Evolutionary conservation across 176 grass and related monocot species (phyloP).

Genomic region (Lolium multiflorum): DNA sequence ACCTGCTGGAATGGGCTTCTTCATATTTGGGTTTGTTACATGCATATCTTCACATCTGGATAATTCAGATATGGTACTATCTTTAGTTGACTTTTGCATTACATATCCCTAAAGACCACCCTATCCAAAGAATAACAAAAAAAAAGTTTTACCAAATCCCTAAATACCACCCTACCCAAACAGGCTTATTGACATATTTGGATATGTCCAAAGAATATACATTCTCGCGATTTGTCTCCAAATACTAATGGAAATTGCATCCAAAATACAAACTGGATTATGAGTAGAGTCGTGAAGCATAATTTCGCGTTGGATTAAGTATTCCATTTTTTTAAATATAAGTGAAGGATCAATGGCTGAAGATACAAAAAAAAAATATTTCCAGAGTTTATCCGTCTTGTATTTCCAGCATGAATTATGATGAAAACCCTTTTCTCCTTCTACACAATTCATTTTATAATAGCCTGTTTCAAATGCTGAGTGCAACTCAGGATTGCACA

Average conservation of each 20-base stretch:
- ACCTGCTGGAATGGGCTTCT: background rate
- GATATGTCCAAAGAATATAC: background rate
- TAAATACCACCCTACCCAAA: background rate
- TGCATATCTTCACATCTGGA: background rate
- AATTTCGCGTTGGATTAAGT: too few species aligned
- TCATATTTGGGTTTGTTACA: constrained; percentile 12
- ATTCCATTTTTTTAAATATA: too few species aligned
- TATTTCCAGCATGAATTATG: constrained; percentile 6
- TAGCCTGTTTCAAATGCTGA: background rate
- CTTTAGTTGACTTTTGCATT: background rate
- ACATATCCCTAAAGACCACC: background rate
- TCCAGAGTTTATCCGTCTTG: background rate
- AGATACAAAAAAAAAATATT: too few species aligned
- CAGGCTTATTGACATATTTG: constrained; percentile 1
- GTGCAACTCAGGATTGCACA: constrained; percentile 8
- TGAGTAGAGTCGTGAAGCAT: too few species aligned
- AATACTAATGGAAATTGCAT: too few species aligned
- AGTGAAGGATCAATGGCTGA: too few species aligned
- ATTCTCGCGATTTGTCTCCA: too few species aligned
- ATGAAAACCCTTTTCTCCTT: background rate
- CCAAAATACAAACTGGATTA: too few species aligned
- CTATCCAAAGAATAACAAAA: background rate
- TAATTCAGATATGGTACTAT: background rate
- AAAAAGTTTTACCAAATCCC: background rate
- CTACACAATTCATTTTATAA: background rate